These are phyloP conservation scores for Trametopsis cervina DNA, from an alignment of 768 basidiomycete species.

Conservation along the genomic window DNA sequence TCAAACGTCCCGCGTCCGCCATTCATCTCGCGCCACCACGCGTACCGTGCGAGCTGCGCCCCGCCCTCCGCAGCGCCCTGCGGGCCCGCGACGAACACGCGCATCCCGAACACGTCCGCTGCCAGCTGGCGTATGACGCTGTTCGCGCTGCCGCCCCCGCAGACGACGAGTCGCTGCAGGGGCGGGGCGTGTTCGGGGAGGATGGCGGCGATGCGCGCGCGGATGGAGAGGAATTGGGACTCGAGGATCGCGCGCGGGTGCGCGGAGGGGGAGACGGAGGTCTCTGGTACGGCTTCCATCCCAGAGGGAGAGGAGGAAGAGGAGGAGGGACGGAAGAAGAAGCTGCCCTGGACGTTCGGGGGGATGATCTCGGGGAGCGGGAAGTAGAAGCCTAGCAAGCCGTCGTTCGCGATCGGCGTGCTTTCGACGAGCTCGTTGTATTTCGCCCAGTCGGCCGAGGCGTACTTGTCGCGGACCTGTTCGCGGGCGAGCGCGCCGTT, in stretches of 20 bases:
- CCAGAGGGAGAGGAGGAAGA: conserved; percentile 10
- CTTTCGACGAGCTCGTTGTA: conserved; percentile 63
- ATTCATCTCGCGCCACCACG: conserved; percentile 53
- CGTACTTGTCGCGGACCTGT: conserved; percentile 62
- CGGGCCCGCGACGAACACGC: conserved; percentile 60
- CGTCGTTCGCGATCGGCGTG: conserved; percentile 50
- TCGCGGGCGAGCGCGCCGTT: conserved; percentile 81
- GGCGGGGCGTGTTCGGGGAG: conserved; percentile 48
- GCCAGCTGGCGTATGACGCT: conserved; percentile 64
- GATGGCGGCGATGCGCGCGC: conserved; percentile 62
- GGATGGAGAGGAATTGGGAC: conserved; percentile 80
- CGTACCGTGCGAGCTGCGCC: conserved; percentile 62
- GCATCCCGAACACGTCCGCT: conserved; percentile 74
- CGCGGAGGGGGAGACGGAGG: conserved; percentile 33
- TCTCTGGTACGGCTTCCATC: conserved; percentile 13
- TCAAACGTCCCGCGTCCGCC: conserved; percentile 47
- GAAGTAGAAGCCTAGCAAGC: conserved; percentile 70
- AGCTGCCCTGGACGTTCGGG: conserved; percentile 64
- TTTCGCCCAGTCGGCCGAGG: conserved; percentile 50
- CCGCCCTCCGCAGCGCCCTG: conserved; percentile 72
- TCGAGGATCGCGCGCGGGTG: conserved; percentile 78
- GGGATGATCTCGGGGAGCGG: conserved; percentile 86
- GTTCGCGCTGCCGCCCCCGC: conserved; percentile 76
- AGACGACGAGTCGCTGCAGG: conserved; percentile 63
- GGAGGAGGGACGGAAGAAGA: conserved; percentile 43